Base-by-base conservation (phyloP, 257 asterid species). In the Fraxinus americana region DNA sequence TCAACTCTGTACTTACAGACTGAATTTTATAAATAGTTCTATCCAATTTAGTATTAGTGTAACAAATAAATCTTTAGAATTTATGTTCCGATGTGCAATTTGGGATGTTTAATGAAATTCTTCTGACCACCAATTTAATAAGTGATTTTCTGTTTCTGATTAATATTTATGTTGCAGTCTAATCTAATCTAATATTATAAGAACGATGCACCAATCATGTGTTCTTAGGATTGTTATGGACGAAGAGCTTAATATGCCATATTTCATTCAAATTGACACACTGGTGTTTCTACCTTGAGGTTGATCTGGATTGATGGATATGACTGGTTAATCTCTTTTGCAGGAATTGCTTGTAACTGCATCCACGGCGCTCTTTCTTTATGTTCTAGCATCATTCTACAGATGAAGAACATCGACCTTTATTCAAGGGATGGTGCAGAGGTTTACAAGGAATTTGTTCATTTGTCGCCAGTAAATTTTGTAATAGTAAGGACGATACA, bases 311-410 rank as follows among this genome's bases (percentile, higher is more conserved):
- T 12, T 11, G 52, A 43, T 10, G 0, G 52, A 52, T 17, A 14
- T 17, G 63, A 5, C 25, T 17, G 66, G 35, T 71, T 67, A 73
- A 39, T 78, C 11, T 2, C 17, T 30, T 27, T 77, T 80, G 82
- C 97, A 94, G 97, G 98, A 92, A 83, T 78, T 92, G 86, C 86
- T 94, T 11, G 90, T 94, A 27, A 94, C 98, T 68, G 90, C 89
- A 76, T 83, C 93, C 5, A 73, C 97, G 1, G 89, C 97, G 1
- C 75, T 91, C 79, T 78, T 89, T 86, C 98, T 94, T 72, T 76
- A 85, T 80, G 81, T 92, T 68, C 63, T 90, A 61, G 94, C 93
- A 8, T 92, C 98, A 10, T 92, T 83, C 82, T 94, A 94, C 85
- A 83, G 92, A 82, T 94, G 87, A 87, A 30, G 67, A 35, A 75